phyloP scores from a whole-genome alignment of 164 flowering plant species.

The Annona cherimola region DNA sequence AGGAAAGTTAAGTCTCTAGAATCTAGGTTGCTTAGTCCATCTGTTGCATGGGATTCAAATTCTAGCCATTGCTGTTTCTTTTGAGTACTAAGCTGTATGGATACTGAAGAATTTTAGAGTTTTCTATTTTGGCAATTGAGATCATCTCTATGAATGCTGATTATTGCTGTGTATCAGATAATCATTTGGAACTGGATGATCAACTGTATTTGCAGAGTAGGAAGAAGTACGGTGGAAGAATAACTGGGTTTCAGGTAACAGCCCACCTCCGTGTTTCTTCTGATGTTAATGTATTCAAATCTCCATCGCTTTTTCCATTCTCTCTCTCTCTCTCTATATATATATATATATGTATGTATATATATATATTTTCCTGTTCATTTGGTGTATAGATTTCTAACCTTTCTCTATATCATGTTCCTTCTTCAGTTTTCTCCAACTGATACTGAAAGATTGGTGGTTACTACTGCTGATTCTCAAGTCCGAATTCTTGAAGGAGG shows the following conservation, averaged over 20 bases:
- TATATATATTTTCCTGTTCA: neutral
- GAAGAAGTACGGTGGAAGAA: slow-evolving; percentile 52
- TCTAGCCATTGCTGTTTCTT: neutral
- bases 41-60: neutral
- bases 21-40: neutral
- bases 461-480: slow-evolving; percentile 73
- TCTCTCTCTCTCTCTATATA: neutral
- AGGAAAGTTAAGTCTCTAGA: neutral
- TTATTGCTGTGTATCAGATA: slow-evolving; percentile 28
- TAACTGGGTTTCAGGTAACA: slow-evolving; percentile 78
- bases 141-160: neutral
- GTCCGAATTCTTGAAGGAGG: slow-evolving; percentile 51
- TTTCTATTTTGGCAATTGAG: neutral
- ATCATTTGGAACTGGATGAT: slow-evolving; percentile 45
- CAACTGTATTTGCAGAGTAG: slow-evolving; percentile 54
- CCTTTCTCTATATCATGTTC: neutral
- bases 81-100: neutral
- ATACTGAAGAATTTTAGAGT: neutral
- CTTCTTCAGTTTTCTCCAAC: slow-evolving; percentile 55
- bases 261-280: too few relatives aligned
- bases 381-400: neutral
- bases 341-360: neutral
- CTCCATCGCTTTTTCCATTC: neutral
- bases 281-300: neutral
- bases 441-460: slow-evolving; percentile 55